Evolutionary conservation across 176 grass and related monocot genomes (phyloP), one percentile per base, ranked within the genome.

Genomic region (Aegilops bicornis): DNA sequence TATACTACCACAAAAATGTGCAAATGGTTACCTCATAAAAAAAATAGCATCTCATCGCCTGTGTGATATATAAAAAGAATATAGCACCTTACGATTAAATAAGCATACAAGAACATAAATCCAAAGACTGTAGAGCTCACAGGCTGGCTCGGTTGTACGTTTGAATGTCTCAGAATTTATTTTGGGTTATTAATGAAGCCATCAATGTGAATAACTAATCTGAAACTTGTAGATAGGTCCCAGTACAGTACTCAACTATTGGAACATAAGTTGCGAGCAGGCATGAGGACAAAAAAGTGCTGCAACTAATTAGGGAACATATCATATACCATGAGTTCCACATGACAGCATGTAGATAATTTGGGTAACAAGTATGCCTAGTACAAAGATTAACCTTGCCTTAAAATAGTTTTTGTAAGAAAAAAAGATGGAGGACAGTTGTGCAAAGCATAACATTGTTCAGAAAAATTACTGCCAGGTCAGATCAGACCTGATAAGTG

Each of bases 401-500:
- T n/a, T n/a, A 42, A 76, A 43, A 23, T 42, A 14, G 13, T 30
- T 30, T 17, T 75, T 19, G 40, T 75, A 5, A 75, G 3, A 48
- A 17, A 54, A 7, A 54, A 27, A 74, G 13, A 32, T 24, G 4
- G 8, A 30, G 22, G 22, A 6, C 16, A 71, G 12, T 5, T 60
- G 56, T 75, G 23, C 39, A 32, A 80, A 80, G 77, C 9, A 85
- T 60, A 68, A 60, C 2, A 66, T 7, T 12, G 62, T 50, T 52
- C 33, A 56, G 35, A 74, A 82, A 79, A 79, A 24, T 20, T 74
- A 47, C 20, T 7, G 74, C 8, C 22, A 48, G 77, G 23, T 75
- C 30, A 88, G 71, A 19, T 22, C 67, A 77, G 48, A 98, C 96
- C 96, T 98, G 96, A 36, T 98, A 95, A 19, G 90, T 96, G 48